Percentiles rank a stretch among this genome's conserved stretches.
These are phyloP conservation scores for Alternaria sp. DNA, from an alignment of 2,329 filamentous ascomycete genomes.

Conservation along the genomic window DNA sequence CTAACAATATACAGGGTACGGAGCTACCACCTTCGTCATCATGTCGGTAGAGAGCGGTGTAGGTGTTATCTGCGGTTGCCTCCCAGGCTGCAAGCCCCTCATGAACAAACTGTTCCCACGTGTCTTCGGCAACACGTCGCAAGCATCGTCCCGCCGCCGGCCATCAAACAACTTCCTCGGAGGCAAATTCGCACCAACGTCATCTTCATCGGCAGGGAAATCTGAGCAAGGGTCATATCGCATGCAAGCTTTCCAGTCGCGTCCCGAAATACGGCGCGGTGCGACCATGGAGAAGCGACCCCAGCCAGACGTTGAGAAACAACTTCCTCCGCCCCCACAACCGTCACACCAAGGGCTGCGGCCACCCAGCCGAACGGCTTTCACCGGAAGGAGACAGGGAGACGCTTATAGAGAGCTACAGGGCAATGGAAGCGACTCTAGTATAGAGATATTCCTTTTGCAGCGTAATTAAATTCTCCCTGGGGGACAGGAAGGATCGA, in stretches of 20 bases:
- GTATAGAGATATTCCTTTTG: conserved; percentile 11
- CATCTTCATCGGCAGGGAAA: neutral
- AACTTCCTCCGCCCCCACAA: neutral
- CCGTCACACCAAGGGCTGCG: conserved; percentile 2
- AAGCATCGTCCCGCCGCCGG: conserved; percentile 11
- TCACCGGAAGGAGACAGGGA: conserved; percentile 3
- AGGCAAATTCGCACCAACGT: neutral
- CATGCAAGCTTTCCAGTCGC: neutral
- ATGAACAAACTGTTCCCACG: conserved; percentile 33
- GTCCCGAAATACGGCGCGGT: neutral
- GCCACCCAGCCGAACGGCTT: conserved; percentile 4
- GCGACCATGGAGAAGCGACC: neutral
- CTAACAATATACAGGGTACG: conserved; percentile 24
- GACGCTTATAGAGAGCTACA: conserved; percentile 2
- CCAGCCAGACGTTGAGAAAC: neutral
- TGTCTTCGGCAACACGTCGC: conserved; percentile 27
- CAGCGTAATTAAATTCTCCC: neutral
- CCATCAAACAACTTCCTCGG: conserved; percentile 3
- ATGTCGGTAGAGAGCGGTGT: conserved; percentile 36
- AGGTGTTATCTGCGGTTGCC: conserved; percentile 42
- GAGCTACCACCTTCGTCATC: conserved; percentile 34
- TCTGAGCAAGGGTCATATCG: conserved; percentile 3
- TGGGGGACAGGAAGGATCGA: neutral
- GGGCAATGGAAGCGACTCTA: conserved; percentile 4
- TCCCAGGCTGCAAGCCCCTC: conserved; percentile 42